A percentile compares a stretch with the other conserved stretches of the same genome.
Evolutionary conservation across 2,329 filamentous ascomycete genomes (phyloP).

Genomic region (Aspergillus fumigatus): DNA sequence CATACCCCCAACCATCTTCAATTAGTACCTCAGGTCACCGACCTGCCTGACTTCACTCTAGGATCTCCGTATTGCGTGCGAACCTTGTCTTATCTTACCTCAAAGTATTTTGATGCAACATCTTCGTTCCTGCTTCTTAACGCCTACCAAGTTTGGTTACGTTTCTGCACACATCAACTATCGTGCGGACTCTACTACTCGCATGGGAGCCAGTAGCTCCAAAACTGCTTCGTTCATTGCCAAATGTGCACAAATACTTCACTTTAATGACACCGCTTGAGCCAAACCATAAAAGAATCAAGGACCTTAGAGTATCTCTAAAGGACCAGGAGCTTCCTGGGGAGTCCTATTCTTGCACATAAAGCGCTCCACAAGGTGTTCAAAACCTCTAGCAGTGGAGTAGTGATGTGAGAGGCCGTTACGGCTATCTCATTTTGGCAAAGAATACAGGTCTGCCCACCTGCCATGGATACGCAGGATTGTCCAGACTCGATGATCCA

Average conservation of each 20-base stretch:
- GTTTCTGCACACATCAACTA: neutral
- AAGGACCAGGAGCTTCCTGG: neutral
- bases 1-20: neutral
- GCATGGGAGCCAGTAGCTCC: neutral
- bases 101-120: neutral
- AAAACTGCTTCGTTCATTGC: neutral
- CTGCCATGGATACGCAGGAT: neutral
- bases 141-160: neutral
- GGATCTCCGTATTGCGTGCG: neutral
- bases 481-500: neutral
- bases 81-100: neutral
- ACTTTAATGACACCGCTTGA: neutral
- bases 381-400: neutral
- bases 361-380: neutral
- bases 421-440: neutral
- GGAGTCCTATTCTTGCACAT: neutral
- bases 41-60: neutral
- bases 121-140: neutral
- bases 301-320: neutral
- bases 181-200: neutral
- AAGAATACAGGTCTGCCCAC: neutral
- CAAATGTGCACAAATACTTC: neutral
- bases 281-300: neutral
- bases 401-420: neutral
- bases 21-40: neutral